These are phyloP conservation scores for Malassezia globosa DNA, from an alignment of 1,284 basidiomycete genomes.

Conservation along the genomic window DNA sequence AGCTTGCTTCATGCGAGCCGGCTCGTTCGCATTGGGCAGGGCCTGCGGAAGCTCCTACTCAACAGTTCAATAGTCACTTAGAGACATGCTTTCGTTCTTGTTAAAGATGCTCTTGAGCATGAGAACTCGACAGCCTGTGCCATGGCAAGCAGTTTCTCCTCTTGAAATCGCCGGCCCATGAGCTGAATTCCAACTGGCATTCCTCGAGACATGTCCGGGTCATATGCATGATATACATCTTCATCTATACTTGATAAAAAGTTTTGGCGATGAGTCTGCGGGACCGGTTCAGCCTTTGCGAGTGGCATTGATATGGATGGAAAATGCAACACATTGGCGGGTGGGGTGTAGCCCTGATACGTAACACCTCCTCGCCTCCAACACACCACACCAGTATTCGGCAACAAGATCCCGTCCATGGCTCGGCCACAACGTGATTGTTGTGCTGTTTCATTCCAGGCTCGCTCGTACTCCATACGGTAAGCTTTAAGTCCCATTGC, in stretches of 20 bases:
- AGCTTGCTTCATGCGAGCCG: slow-evolving; percentile 68
- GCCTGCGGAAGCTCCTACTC: slow-evolving; percentile 50
- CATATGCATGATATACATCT: not conserved
- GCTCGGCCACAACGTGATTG: not conserved
- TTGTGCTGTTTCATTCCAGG: slow-evolving; percentile 4
- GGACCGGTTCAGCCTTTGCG: not conserved
- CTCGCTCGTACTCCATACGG: not conserved
- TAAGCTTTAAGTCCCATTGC: not conserved
- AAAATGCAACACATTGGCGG: slow-evolving; percentile 1
- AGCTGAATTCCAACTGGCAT: slow-evolving; percentile 8
- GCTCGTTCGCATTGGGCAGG: slow-evolving; percentile 54
- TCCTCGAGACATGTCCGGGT: not conserved
- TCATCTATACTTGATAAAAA: not conserved
- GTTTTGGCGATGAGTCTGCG: not conserved
- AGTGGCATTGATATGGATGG: not conserved
- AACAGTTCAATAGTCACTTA: slow-evolving; percentile 1
- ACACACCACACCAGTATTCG: not conserved
- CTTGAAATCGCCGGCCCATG: slow-evolving; percentile 4
- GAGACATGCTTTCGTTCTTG: too few relatives aligned
- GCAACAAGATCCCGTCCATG: slow-evolving; percentile 4
- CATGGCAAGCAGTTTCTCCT: slow-evolving; percentile 4
- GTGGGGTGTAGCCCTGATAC: slow-evolving; percentile 3
- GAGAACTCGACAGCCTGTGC: not conserved
- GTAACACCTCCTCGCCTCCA: not conserved
- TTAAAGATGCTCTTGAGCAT: too few relatives aligned